Percentiles rank a stretch among this genome's conserved stretches.
phyloP scores from a whole-genome alignment of 2,329 filamentous ascomycete genomes.

The Lecanosticta acicola region DNA sequence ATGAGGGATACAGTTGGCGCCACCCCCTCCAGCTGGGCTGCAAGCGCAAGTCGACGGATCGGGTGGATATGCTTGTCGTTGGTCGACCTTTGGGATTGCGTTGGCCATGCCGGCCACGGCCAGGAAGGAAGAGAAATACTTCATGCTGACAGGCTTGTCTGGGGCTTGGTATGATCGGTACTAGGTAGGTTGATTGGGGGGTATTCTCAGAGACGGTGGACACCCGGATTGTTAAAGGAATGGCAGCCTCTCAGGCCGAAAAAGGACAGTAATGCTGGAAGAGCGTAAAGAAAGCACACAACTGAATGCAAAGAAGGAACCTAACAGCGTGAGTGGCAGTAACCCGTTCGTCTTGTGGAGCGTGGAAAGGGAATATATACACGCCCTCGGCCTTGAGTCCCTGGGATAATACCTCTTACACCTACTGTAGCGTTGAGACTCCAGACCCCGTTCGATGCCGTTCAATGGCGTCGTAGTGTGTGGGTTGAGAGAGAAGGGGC shows the following conservation, averaged over 20 bases:
- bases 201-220: no score
- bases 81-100: constrained; percentile 42
- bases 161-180: constrained; percentile 4
- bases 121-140: constrained; percentile 36
- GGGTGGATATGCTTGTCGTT: constrained; percentile 2
- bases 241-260: constrained; percentile 21
- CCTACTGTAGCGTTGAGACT: background rate
- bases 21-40: constrained; percentile 6
- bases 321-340: no score
- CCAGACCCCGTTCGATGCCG: constrained; percentile 13
- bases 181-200: background rate
- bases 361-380: constrained; percentile 11
- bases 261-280: constrained; percentile 28
- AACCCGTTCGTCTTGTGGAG: no score
- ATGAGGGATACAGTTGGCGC: background rate
- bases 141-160: constrained; percentile 24
- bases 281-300: constrained; percentile 30
- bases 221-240: constrained; percentile 9
- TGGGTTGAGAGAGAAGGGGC: constrained; percentile 3
- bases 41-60: constrained; percentile 12
- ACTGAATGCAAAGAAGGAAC: no score
- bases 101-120: constrained; percentile 42
- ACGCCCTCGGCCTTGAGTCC: background rate
- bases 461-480: no score
- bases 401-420: background rate